phyloP scores from a whole-genome alignment of 2,329 filamentous ascomycete genomes.

The Fusarium tricinctum region DNA sequence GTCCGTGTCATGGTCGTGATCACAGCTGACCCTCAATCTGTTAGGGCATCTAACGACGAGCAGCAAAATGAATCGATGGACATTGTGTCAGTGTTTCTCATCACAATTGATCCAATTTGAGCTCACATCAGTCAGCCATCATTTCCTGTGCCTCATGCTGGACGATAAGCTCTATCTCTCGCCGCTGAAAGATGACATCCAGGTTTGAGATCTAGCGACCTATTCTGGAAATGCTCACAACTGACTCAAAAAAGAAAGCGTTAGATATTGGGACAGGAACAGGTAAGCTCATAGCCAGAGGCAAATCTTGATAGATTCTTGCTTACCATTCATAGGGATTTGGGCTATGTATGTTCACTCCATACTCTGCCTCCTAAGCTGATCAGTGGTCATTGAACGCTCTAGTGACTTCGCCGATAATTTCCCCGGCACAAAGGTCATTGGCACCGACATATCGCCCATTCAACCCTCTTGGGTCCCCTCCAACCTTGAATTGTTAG shows the following conservation, averaged over 20 bases:
- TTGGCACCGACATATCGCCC: conserved; percentile 5
- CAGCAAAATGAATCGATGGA: no score
- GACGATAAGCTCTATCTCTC: no score
- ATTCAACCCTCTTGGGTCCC: conserved; percentile 23
- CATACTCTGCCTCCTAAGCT: accelerated
- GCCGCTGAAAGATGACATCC: no score
- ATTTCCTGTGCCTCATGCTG: no score
- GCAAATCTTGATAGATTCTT: accelerated
- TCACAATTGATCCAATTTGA: no score
- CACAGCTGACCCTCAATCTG: no score
- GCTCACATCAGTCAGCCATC: no score
- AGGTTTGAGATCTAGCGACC: no score
- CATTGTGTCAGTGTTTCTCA: no score
- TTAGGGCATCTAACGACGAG: no score
- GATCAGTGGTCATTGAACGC: accelerated
- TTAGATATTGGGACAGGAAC: conserved; percentile 17
- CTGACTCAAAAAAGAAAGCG: background rate
- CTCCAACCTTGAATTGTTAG: conserved; percentile 8
- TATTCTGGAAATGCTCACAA: no score
- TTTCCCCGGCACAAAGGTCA: background rate
- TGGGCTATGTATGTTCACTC: conserved; percentile 4
- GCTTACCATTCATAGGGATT: background rate
- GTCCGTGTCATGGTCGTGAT: no score
- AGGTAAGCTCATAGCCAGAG: background rate
- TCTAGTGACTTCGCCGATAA: conserved; percentile 12